These are phyloP conservation scores for Citrus inodora DNA, from an alignment of 345 rosid genomes.

Conservation along the genomic window DNA sequence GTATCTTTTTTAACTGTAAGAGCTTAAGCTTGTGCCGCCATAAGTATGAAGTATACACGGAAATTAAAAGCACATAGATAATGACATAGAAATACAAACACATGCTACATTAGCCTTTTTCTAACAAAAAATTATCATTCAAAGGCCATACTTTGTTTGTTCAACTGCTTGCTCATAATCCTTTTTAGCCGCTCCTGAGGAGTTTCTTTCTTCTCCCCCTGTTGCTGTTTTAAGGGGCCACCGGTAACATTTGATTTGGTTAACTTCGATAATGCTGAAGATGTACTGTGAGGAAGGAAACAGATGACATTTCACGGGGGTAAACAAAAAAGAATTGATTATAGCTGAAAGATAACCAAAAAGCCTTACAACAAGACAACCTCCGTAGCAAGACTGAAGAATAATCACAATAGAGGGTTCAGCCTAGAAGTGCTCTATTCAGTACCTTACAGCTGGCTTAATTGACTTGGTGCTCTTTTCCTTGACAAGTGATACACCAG, in stretches of 20 bases:
- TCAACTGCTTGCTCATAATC: slow-evolving; percentile 92
- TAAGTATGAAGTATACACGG: neutral
- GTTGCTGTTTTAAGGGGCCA: slow-evolving; percentile 54
- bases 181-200: slow-evolving; percentile 97
- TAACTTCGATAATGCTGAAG: slow-evolving; percentile 76
- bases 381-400: neutral
- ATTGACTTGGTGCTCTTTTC: slow-evolving; percentile 50
- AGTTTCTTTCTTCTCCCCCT: slow-evolving; percentile 83
- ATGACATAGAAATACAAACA: neutral
- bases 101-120: neutral
- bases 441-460: slow-evolving; percentile 65
- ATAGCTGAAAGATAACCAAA: neutral
- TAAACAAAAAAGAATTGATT: neutral
- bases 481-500: slow-evolving; percentile 81
- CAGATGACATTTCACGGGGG: neutral
- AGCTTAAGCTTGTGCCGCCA: slow-evolving; percentile 1
- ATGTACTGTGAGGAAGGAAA: slow-evolving; percentile 43
- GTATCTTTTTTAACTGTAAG: slow-evolving; percentile 91
- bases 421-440: neutral
- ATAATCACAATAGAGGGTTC: neutral
- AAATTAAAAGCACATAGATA: neutral
- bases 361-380: neutral
- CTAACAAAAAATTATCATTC: neutral
- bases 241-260: slow-evolving; percentile 55
- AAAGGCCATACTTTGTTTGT: slow-evolving; percentile 71